Conservation (phyloP, 371 early-diverging fungal genomes). For the Mortierella sp. region DNA sequence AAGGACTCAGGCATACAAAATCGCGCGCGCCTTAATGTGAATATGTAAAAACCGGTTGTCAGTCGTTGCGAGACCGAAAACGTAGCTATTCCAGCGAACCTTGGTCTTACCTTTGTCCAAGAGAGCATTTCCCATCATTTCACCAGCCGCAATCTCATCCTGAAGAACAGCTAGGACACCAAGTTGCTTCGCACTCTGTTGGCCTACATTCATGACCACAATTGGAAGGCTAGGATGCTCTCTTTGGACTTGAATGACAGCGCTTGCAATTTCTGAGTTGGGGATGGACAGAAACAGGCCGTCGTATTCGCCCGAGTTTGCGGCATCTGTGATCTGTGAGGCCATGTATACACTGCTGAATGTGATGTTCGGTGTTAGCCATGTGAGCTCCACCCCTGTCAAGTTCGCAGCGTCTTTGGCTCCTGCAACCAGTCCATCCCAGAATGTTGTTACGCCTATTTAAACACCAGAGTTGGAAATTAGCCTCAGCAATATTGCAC, state of each 20-base stretch:
- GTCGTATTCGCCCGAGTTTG: constrained; percentile 45
- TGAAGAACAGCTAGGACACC: constrained; percentile 59
- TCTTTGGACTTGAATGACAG: constrained; percentile 52
- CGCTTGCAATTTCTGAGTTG: constrained; percentile 53
- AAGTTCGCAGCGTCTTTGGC: constrained; percentile 60
- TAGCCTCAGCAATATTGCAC: too few species aligned
- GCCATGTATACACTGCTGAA: constrained; percentile 52
- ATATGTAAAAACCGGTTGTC: not conserved
- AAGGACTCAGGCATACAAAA: constrained; percentile 33
- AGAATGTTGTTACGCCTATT: constrained; percentile 52
- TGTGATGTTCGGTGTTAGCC: constrained; percentile 53
- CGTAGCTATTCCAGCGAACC: too few species aligned
- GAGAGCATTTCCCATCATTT: constrained; percentile 54
- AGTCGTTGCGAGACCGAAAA: not conserved
- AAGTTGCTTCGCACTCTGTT: constrained; percentile 52
- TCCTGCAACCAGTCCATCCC: constrained; percentile 55
- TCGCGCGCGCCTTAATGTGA: constrained; percentile 36
- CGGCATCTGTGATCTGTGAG: constrained; percentile 49
- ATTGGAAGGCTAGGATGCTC: constrained; percentile 52
- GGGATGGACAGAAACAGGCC: constrained; percentile 62
- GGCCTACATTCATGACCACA: constrained; percentile 60
- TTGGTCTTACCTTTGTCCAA: constrained; percentile 32
- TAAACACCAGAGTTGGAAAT: not conserved
- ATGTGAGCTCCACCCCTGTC: constrained; percentile 53
- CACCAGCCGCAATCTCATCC: constrained; percentile 57